These are phyloP conservation scores for Zygnema cylindricum DNA, from an alignment of 139 green algal species.

Conservation along the genomic window DNA sequence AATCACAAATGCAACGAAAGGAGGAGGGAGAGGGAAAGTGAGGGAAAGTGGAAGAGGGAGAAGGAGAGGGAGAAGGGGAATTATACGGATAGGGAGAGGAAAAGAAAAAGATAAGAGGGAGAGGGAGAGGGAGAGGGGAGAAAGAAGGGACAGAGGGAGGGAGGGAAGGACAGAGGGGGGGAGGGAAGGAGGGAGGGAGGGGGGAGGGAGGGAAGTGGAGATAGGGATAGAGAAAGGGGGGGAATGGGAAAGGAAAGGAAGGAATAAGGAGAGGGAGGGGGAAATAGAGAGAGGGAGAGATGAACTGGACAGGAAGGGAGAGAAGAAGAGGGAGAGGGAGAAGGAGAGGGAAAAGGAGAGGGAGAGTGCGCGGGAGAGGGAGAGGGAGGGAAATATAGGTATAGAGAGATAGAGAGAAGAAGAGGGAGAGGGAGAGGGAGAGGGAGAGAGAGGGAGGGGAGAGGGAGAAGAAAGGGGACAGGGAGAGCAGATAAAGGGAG, in stretches of 20 bases:
- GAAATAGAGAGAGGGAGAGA: not conserved
- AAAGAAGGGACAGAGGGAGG: not conserved
- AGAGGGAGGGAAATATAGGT: too few species aligned
- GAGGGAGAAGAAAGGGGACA: too few species aligned
- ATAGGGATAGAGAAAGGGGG: not conserved
- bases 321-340: not conserved
- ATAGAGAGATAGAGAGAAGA: too few species aligned
- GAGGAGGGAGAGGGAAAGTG: not conserved
- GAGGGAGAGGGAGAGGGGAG: too few species aligned
- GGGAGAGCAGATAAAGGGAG: too few species aligned
- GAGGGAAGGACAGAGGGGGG: not conserved
- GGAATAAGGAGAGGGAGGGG: not conserved
- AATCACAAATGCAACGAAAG: not conserved
- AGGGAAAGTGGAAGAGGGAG: not conserved
- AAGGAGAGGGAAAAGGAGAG: not conserved
- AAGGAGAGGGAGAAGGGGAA: too few species aligned
- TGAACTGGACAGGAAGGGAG: not conserved
- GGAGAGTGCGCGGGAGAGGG: not conserved
- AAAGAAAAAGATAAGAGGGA: not conserved
- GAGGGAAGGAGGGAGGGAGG: not conserved
- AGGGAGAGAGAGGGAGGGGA: too few species aligned
- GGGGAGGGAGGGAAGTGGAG: not conserved
- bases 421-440: too few species aligned
- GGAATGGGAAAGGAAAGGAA: not conserved
- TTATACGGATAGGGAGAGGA: not conserved